phyloP scores from a whole-genome alignment of 768 basidiomycete species.

The Hemileccinum rubropunctum region DNA sequence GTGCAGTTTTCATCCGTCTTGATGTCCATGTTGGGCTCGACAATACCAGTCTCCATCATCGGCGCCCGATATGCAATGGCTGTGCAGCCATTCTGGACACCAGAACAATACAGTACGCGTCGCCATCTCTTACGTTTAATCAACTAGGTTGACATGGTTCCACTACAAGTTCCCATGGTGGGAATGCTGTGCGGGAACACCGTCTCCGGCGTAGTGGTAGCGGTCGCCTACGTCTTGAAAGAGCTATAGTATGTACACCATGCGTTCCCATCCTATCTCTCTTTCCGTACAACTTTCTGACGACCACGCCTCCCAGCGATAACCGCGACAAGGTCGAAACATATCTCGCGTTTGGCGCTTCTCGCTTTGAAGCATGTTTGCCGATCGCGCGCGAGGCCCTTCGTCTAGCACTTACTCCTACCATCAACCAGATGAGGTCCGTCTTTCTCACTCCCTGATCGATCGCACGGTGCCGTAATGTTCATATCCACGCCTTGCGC shows the following conservation, averaged over 20 bases:
- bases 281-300: background rate
- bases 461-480: background rate
- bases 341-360: slow-evolving; percentile 83
- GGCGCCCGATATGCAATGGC: slow-evolving; percentile 77
- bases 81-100: slow-evolving; percentile 77
- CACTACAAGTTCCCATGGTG: slow-evolving; percentile 63
- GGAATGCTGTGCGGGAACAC: slow-evolving; percentile 86
- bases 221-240: slow-evolving; percentile 66
- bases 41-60: slow-evolving; percentile 75
- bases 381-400: slow-evolving; percentile 78
- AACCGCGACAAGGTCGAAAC: slow-evolving; percentile 85
- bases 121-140: background rate
- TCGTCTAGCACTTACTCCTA: slow-evolving; percentile 75
- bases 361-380: slow-evolving; percentile 77
- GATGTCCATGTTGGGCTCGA: slow-evolving; percentile 67
- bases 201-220: slow-evolving; percentile 72
- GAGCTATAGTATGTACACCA: slow-evolving; percentile 60
- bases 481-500: background rate
- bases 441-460: background rate
- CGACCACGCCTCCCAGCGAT: slow-evolving; percentile 44
- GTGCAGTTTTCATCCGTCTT: slow-evolving; percentile 61
- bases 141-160: slow-evolving; percentile 1
- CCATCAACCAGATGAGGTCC: slow-evolving; percentile 84
- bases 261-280: background rate
- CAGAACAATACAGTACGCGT: slow-evolving; percentile 70